These are phyloP conservation scores for Podosphaera aphanis DNA, from an alignment of 2,329 filamentous ascomycete genomes.

Conservation along the genomic window DNA sequence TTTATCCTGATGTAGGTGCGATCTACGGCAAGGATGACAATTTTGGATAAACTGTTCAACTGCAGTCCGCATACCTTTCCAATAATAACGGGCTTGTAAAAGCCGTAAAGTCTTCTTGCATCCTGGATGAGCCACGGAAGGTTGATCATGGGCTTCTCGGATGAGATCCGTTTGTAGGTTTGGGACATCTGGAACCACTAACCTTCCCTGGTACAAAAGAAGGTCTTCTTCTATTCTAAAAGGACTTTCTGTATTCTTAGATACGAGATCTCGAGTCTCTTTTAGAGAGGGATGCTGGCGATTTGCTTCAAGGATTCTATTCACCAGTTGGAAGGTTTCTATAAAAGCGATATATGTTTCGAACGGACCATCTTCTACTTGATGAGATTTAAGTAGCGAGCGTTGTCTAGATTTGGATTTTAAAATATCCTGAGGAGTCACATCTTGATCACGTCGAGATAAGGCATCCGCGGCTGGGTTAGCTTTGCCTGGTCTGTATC, in stretches of 20 bases:
- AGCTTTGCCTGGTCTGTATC: neutral
- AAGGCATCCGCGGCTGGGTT: neutral
- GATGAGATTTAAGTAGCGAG: neutral
- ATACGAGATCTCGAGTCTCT: neutral
- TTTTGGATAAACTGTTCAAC: neutral
- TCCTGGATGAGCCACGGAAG: slow-evolving; percentile 1
- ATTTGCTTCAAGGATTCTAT: neutral
- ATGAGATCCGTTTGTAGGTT: neutral
- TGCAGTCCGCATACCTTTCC: neutral
- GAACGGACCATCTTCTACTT: neutral
- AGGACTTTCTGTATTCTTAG: neutral
- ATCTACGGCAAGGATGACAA: neutral
- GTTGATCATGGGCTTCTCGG: slow-evolving; percentile 1
- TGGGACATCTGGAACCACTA: neutral
- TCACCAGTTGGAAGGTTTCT: neutral
- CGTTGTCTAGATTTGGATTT: neutral
- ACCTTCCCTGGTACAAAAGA: neutral
- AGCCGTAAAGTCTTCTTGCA: neutral
- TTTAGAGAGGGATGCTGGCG: neutral
- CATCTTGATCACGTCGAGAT: neutral
- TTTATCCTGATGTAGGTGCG: neutral
- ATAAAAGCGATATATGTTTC: neutral
- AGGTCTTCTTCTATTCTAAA: neutral
- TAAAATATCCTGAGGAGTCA: neutral
- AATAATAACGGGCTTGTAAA: neutral